A percentile compares a stretch with the other conserved stretches of the same genome.
phyloP scores from a whole-genome alignment of 768 basidiomycete genomes.

The Tephrocybe sp. region DNA sequence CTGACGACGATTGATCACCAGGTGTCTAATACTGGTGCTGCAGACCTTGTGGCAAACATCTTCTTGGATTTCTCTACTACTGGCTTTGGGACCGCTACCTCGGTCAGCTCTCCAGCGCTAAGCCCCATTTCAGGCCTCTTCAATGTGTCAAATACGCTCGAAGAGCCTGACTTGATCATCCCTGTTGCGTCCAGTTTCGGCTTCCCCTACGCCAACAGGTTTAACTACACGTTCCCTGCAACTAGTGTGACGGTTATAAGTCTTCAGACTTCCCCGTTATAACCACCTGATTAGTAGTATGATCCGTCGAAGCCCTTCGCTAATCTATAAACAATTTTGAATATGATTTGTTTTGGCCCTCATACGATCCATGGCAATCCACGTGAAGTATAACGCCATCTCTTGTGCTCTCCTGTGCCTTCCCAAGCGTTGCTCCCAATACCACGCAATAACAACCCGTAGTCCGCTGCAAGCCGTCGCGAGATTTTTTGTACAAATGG shows the following conservation, averaged over 20 bases:
- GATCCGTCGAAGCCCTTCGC: background rate
- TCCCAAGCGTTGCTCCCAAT: background rate
- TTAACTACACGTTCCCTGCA: constrained; percentile 32
- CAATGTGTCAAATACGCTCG: constrained; percentile 30
- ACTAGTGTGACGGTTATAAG: constrained; percentile 29
- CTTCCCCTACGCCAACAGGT: constrained; percentile 25
- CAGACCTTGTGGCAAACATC: constrained; percentile 30
- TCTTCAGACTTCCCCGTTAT: constrained; percentile 14
- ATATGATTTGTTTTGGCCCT: too few relatives aligned
- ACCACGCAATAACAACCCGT: background rate
- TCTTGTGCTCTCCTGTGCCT: background rate
- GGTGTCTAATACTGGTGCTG: constrained; percentile 29
- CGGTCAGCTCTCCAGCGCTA: constrained; percentile 25
- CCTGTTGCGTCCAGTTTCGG: constrained; percentile 26
- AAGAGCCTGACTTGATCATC: constrained; percentile 27
- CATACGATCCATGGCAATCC: background rate
- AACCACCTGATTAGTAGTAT: background rate
- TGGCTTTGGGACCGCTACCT: constrained; percentile 21
- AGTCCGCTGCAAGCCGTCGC: background rate
- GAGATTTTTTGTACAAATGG: constrained; percentile 16
- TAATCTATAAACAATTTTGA: background rate
- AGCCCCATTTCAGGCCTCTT: constrained; percentile 30
- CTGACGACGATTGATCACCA: constrained; percentile 5
- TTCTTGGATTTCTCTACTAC: constrained; percentile 26
- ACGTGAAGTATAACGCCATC: constrained; percentile 4